Percentiles rank a stretch among this genome's conserved stretches.
These are phyloP conservation scores for Didymella sp. DNA, from an alignment of 2,329 filamentous ascomycete genomes.

Conservation along the genomic window DNA sequence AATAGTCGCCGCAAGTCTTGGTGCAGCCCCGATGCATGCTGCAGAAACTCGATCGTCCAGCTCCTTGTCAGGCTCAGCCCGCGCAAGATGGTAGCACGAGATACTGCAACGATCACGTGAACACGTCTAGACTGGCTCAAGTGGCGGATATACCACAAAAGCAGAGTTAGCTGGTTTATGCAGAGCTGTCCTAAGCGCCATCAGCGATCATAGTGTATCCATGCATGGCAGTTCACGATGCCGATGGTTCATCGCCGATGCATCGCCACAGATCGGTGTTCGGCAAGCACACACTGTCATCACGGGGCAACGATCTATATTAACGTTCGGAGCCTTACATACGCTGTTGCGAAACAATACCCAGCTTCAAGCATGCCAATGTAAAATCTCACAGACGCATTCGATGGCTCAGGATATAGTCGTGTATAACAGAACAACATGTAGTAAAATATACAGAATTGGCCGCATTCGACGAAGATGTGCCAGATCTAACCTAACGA, in stretches of 20 bases:
- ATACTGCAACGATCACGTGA: neutral
- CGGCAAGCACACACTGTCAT: neutral
- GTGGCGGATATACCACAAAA: neutral
- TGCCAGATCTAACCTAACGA: neutral
- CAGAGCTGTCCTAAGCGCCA: neutral
- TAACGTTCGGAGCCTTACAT: neutral
- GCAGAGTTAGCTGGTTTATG: neutral
- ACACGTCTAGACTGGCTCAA: neutral
- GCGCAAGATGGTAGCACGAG: neutral
- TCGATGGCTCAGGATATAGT: neutral
- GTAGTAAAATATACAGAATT: neutral
- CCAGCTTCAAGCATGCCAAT: neutral
- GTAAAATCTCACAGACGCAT: neutral
- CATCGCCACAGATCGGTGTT: neutral
- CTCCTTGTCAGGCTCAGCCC: neutral
- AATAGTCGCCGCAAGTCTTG: neutral
- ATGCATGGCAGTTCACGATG: neutral
- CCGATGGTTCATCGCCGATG: conserved; percentile 6
- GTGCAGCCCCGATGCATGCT: neutral
- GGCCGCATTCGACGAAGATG: neutral
- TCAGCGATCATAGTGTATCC: neutral
- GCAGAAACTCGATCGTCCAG: neutral
- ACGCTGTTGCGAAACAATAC: neutral
- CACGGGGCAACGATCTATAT: neutral
- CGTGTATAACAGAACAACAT: neutral